These are phyloP conservation scores for Cladophialophora yegresii DNA, from an alignment of 2,329 filamentous ascomycete species.

Conservation along the genomic window DNA sequence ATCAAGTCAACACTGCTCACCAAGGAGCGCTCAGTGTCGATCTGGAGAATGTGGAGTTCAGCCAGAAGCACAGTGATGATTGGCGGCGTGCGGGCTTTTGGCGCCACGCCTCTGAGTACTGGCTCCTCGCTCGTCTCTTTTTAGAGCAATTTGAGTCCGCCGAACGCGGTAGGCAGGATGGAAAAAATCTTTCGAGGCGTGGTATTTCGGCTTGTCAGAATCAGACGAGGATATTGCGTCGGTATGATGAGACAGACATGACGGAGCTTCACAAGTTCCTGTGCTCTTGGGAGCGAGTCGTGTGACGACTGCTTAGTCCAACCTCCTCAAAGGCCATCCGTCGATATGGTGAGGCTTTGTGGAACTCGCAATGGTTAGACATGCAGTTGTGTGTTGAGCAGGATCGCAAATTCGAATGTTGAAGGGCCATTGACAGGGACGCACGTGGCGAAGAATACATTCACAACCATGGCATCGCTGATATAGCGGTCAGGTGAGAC, in stretches of 20 bases:
- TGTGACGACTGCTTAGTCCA: neutral
- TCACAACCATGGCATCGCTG: neutral
- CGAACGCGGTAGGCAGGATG: neutral
- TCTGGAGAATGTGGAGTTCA: neutral
- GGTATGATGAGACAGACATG: conserved; percentile 2
- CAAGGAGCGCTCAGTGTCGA: no score
- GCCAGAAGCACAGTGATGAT: neutral
- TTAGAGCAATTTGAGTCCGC: conserved; percentile 20
- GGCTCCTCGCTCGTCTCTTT: conserved; percentile 38
- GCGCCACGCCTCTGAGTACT: conserved; percentile 38
- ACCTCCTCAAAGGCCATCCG: neutral
- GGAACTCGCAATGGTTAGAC: neutral
- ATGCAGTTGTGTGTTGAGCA: neutral
- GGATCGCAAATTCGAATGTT: neutral
- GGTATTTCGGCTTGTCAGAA: neutral
- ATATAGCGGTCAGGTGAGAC: neutral
- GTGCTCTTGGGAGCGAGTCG: neutral
- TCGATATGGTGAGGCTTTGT: neutral
- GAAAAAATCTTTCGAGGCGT: neutral
- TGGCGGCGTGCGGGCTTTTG: conserved; percentile 39
- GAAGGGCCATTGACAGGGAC: neutral
- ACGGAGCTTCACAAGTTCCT: conserved; percentile 1
- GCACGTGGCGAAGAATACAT: neutral
- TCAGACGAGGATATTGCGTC: neutral
- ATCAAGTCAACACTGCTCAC: neutral